phyloP scores from a whole-genome alignment of 352 stramenopile species.

The Pythium oligandrum region DNA sequence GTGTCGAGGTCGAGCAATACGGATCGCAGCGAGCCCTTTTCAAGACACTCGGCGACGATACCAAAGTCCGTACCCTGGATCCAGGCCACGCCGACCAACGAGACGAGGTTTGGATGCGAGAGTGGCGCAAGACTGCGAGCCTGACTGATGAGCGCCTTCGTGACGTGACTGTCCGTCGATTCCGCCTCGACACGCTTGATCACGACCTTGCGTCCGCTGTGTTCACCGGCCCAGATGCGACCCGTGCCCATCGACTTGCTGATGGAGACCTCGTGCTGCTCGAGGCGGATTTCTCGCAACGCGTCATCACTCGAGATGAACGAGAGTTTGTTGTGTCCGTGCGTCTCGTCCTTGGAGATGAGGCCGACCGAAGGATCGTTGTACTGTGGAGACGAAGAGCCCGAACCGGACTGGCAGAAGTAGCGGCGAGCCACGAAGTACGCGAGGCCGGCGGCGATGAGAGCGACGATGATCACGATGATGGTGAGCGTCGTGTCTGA shows the following conservation, averaged over 20 bases:
- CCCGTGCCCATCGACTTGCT: conserved; percentile 47
- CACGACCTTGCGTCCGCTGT: conserved; percentile 46
- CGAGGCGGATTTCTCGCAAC: conserved; percentile 42
- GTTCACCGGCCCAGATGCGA: conserved; percentile 55
- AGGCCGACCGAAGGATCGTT: conserved; percentile 16
- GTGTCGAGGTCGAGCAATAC: conserved; percentile 52
- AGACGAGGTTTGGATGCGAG: conserved; percentile 63
- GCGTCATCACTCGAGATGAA: conserved; percentile 73
- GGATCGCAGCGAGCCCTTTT: conserved; percentile 57
- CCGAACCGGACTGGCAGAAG: conserved; percentile 12
- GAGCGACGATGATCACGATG: conserved; percentile 37
- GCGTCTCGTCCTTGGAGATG: conserved; percentile 19
- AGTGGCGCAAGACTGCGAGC: conserved; percentile 40
- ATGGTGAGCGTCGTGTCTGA: conserved; percentile 40
- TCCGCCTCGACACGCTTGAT: conserved; percentile 73
- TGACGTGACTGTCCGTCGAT: conserved; percentile 46
- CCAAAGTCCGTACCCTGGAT: conserved; percentile 73
- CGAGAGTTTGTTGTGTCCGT: conserved; percentile 26
- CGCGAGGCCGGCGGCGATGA: conserved; percentile 31
- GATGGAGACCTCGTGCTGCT: conserved; percentile 48
- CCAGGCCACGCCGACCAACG: conserved; percentile 60
- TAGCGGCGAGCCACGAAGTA: conserved; percentile 35
- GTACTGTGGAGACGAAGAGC: conserved; percentile 7
- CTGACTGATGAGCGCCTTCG: conserved; percentile 61
- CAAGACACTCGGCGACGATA: conserved; percentile 70